A percentile compares a stretch with the other conserved stretches of the same genome.
Conservation (phyloP, 148 eudicot species). For the Rhododendron williamsianum region DNA sequence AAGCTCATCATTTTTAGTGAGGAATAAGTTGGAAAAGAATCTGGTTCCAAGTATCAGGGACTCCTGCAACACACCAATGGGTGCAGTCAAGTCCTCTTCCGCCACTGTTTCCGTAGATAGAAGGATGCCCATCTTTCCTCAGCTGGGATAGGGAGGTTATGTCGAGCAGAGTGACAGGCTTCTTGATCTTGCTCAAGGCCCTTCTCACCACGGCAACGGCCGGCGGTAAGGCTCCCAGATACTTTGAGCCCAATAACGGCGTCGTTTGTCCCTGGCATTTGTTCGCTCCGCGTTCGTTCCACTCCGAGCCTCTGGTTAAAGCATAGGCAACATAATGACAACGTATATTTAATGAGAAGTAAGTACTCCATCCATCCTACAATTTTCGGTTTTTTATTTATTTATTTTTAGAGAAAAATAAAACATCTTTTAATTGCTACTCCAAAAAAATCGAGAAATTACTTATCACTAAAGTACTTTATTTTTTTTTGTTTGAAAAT, state of each 20-base stretch:
- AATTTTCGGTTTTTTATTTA: too few relatives aligned
- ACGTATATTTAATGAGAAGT: background rate
- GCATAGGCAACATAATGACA: background rate
- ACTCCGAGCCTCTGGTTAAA: slow-evolving; percentile 45
- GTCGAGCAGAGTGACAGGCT: slow-evolving; percentile 56
- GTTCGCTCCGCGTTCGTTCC: slow-evolving; percentile 48
- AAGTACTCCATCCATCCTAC: background rate
- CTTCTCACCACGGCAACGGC: slow-evolving; percentile 42
- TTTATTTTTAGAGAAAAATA: too few relatives aligned
- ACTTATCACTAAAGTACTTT: background rate
- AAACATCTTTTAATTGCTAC: background rate
- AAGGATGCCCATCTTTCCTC: slow-evolving; percentile 78
- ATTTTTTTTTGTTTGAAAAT: too few relatives aligned
- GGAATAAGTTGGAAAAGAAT: slow-evolving; percentile 51
- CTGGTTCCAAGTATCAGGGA: slow-evolving; percentile 85
- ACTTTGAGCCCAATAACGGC: slow-evolving; percentile 43
- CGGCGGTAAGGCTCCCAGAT: slow-evolving; percentile 41
- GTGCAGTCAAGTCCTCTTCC: slow-evolving; percentile 52
- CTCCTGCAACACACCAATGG: slow-evolving; percentile 88
- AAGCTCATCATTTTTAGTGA: background rate
- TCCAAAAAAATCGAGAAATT: background rate
- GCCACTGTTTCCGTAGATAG: slow-evolving; percentile 35
- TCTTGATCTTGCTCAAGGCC: slow-evolving; percentile 44
- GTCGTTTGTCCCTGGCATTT: slow-evolving; percentile 48
- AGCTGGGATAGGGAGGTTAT: slow-evolving; percentile 48